A percentile compares a stretch with the other conserved stretches of the same genome.
Evolutionary conservation across 75 land plant genomes (phyloP).

Genomic region (Selaginella moellendorffii): DNA sequence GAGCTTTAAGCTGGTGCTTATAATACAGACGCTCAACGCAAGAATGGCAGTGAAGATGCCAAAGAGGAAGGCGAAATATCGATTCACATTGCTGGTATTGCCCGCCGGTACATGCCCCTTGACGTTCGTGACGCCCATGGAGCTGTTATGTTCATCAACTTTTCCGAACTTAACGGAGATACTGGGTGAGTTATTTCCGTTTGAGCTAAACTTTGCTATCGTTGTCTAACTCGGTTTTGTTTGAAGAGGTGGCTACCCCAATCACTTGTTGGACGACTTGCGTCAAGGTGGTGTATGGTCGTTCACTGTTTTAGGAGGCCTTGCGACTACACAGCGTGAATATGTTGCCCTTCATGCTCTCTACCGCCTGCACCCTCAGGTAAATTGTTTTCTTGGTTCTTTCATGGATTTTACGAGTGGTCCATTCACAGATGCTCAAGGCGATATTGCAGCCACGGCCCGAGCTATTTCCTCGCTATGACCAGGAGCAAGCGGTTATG

Average conservation of each 20-base stretch:
- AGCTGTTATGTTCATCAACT: slow-evolving; percentile 78
- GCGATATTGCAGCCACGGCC: slow-evolving; percentile 89
- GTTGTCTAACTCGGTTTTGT: neutral
- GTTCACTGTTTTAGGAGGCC: slow-evolving; percentile 81
- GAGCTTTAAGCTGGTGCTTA: too few species aligned
- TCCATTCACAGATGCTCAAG: slow-evolving; percentile 63
- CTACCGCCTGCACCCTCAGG: slow-evolving; percentile 79
- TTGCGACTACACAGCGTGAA: slow-evolving; percentile 95
- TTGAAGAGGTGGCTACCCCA: neutral
- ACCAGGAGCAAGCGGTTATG: slow-evolving; percentile 64
- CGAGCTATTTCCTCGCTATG: slow-evolving; percentile 89
- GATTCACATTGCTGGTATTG: slow-evolving; percentile 79
- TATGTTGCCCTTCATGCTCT: slow-evolving; percentile 92
- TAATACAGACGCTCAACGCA: too few species aligned
- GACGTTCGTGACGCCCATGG: slow-evolving; percentile 85
- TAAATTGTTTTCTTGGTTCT: slow-evolving; percentile 1
- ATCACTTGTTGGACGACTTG: neutral
- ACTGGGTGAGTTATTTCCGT: neutral
- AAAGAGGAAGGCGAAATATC: slow-evolving; percentile 36
- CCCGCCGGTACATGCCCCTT: slow-evolving; percentile 72
- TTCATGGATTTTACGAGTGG: neutral
- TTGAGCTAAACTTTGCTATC: too few species aligned
- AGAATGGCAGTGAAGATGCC: slow-evolving; percentile 24
- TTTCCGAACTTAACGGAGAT: slow-evolving; percentile 17
- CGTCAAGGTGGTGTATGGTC: slow-evolving; percentile 31